A percentile compares a stretch with the other conserved stretches of the same genome.
phyloP scores from a whole-genome alignment of 169 alveolate species.

The Amoebophrya sp. region DNA sequence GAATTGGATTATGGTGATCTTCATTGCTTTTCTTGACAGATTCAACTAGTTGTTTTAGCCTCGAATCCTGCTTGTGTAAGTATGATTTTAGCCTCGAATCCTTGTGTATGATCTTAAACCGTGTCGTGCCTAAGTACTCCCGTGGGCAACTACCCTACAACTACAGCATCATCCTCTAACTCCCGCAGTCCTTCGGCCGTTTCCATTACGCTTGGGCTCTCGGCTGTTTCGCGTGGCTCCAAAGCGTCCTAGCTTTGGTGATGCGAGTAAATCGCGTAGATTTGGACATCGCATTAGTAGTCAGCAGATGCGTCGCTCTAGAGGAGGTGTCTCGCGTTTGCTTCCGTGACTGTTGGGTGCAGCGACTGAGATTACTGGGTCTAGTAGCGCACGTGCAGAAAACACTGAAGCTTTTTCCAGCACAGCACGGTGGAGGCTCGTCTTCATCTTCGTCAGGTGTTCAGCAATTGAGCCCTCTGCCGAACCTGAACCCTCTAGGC shows the following conservation, averaged over 20 bases:
- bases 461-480: background rate
- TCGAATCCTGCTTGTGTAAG: too few species aligned
- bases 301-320: background rate
- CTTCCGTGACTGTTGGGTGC: background rate
- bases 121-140: too few species aligned
- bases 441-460: background rate
- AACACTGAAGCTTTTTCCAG: background rate
- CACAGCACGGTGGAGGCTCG: background rate
- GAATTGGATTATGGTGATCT: too few species aligned
- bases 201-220: background rate
- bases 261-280: background rate
- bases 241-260: background rate
- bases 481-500: background rate
- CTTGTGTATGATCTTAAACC: too few species aligned
- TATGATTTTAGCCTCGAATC: too few species aligned
- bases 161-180: too few species aligned
- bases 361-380: background rate
- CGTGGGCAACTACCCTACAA: too few species aligned
- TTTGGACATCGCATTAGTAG: background rate
- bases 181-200: background rate
- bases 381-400: background rate
- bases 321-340: background rate
- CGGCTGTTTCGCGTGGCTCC: background rate
- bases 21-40: too few species aligned
- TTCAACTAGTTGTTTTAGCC: too few species aligned